Conservation (phyloP, 352 stramenopile genomes). For the Pythium utonaiense region DNA sequence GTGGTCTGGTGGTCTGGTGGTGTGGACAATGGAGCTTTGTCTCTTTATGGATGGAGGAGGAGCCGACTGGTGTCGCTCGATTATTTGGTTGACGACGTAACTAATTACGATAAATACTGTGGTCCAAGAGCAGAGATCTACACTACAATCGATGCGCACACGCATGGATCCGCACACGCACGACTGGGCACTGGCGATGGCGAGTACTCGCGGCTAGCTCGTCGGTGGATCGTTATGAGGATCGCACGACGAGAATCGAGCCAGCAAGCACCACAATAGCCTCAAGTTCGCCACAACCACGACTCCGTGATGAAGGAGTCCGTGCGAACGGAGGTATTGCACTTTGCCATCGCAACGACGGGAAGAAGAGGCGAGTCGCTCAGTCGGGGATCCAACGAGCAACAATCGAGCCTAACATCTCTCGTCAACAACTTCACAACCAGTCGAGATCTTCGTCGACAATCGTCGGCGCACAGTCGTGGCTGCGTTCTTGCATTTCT, state of each 20-base stretch:
- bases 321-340: neutral
- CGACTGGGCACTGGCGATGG: neutral
- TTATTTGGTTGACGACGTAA: too few species aligned
- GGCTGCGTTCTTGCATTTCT: slow-evolving; percentile 18
- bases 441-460: slow-evolving; percentile 26
- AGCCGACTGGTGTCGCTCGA: too few species aligned
- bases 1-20: too few species aligned
- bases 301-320: neutral
- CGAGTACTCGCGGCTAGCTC: neutral
- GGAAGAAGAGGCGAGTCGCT: neutral
- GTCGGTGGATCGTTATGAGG: neutral
- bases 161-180: neutral
- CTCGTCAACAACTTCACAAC: slow-evolving; percentile 16
- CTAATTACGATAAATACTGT: too few species aligned
- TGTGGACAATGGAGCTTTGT: too few species aligned
- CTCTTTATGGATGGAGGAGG: too few species aligned
- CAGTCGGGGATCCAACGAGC: neutral
- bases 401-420: neutral
- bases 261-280: neutral
- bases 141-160: too few species aligned
- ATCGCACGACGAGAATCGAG: neutral
- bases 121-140: too few species aligned
- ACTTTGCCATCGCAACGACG: neutral
- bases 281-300: neutral
- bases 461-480: neutral